Conservation (phyloP, 2,329 filamentous ascomycete genomes). For the Coleophoma eucalyptorum region DNA sequence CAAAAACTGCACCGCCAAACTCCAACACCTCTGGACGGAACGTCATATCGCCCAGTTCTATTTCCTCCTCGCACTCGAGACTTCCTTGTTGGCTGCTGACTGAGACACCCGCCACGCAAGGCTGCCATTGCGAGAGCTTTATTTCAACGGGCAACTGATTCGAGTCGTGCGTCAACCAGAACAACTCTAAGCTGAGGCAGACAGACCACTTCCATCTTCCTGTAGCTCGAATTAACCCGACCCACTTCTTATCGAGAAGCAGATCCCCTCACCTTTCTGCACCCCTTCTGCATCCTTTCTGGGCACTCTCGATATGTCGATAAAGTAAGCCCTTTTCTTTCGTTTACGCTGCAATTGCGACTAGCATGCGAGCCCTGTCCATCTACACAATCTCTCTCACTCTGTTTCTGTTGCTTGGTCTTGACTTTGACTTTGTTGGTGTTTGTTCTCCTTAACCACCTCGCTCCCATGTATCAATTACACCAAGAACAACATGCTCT, state of each 20-base stretch:
- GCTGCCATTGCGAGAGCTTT: too few relatives aligned
- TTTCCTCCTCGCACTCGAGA: too few relatives aligned
- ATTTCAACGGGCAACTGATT: too few relatives aligned
- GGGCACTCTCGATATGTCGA: constrained; percentile 42
- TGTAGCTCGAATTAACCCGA: background rate
- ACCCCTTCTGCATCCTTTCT: constrained; percentile 1
- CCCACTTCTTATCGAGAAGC: constrained; percentile 1
- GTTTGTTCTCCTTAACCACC: constrained; percentile 4
- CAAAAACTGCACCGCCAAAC: too few relatives aligned
- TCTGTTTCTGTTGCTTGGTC: constrained; percentile 1
- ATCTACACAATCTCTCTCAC: constrained; percentile 11
- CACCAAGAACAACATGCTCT: constrained; percentile 26
- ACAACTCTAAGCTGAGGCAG: too few relatives aligned
- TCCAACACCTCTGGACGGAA: too few relatives aligned
- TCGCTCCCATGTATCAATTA: constrained; percentile 22
- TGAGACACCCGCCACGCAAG: too few relatives aligned
- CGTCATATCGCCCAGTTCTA: too few relatives aligned
- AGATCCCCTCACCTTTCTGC: constrained; percentile 8
- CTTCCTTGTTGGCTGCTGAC: too few relatives aligned
- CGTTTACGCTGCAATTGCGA: background rate
- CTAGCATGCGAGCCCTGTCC: constrained; percentile 1
- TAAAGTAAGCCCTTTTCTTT: constrained; percentile 41
- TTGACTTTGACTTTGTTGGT: background rate
- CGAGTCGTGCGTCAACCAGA: too few relatives aligned
- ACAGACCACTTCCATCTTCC: background rate